Conservation (phyloP, 768 basidiomycete genomes). For the Phylloporus sp. region DNA sequence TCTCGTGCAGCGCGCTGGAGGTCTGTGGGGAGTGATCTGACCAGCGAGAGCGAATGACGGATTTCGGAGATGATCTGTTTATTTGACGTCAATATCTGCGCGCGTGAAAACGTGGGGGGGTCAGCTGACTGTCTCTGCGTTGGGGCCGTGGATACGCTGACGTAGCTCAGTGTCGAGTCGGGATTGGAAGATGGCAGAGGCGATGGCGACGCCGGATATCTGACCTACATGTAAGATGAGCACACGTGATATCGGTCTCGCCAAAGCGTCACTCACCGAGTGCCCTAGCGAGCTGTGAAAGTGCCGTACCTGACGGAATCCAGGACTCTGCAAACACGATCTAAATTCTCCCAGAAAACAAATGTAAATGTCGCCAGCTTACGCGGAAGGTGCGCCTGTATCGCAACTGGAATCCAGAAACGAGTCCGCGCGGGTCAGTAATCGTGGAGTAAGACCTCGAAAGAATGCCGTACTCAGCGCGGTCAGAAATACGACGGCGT, state of each 20-base stretch:
- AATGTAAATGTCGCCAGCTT: too few species aligned
- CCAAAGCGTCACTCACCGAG: constrained; percentile 2
- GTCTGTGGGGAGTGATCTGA: constrained; percentile 4
- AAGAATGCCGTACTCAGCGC: constrained; percentile 5
- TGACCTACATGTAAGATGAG: background rate
- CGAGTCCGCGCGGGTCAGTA: too few species aligned
- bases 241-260: background rate
- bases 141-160: constrained; percentile 7
- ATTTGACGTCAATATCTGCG: too few species aligned
- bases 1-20: constrained; percentile 17
- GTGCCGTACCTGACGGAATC: constrained; percentile 1
- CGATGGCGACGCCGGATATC: constrained; percentile 9
- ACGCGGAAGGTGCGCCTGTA: constrained; percentile 12
- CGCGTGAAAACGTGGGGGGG: background rate
- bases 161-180: constrained; percentile 10
- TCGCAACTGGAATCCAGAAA: constrained; percentile 5
- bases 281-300: constrained; percentile 9
- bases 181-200: constrained; percentile 15
- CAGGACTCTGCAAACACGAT: background rate
- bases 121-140: constrained; percentile 11
- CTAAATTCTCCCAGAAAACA: background rate
- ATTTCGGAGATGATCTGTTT: constrained; percentile 16
- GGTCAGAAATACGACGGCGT: constrained; percentile 11
- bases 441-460: constrained; percentile 5
- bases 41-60: constrained; percentile 17